Percentiles rank a stretch among this genome's conserved stretches.
These are phyloP conservation scores for Schwanniomyces pseudopolymorphus DNA, from an alignment of 805 yeast genomes.

Conservation along the genomic window DNA sequence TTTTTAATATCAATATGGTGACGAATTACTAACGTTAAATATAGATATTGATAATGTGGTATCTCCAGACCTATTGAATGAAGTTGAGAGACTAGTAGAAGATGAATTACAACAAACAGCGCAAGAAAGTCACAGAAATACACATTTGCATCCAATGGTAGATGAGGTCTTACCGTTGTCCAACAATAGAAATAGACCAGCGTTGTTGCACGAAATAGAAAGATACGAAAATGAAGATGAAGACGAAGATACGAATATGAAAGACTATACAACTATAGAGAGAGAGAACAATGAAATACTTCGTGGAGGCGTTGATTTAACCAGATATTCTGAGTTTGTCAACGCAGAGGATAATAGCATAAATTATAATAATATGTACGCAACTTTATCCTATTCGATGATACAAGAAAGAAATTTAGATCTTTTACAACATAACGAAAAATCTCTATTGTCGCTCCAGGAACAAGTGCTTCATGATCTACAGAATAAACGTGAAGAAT, in stretches of 20 bases:
- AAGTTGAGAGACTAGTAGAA: conserved; percentile 34
- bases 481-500: conserved; percentile 21
- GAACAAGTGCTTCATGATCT: conserved; percentile 26
- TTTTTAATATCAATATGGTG: background rate
- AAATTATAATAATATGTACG: conserved; percentile 24
- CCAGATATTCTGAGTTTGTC: conserved; percentile 26
- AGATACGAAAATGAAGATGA: conserved; percentile 27
- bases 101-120: conserved; percentile 17
- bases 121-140: conserved; percentile 3
- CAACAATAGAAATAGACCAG: background rate
- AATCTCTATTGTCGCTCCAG: conserved; percentile 39
- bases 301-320: conserved; percentile 32
- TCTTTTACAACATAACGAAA: conserved; percentile 29
- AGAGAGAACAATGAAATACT: conserved; percentile 9
- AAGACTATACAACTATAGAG: conserved; percentile 12
- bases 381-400: conserved; percentile 40
- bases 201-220: conserved; percentile 16
- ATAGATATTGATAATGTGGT: conserved; percentile 35
- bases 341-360: conserved; percentile 12
- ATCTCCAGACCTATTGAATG: conserved; percentile 32
- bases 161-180: conserved; percentile 18
- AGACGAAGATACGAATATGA: conserved; percentile 11
- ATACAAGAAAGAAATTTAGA: conserved; percentile 42
- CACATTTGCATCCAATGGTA: conserved; percentile 20
- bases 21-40: background rate